These are phyloP conservation scores for Ophiostoma tasmaniense DNA, from an alignment of 2,329 filamentous ascomycete genomes.

Conservation along the genomic window DNA sequence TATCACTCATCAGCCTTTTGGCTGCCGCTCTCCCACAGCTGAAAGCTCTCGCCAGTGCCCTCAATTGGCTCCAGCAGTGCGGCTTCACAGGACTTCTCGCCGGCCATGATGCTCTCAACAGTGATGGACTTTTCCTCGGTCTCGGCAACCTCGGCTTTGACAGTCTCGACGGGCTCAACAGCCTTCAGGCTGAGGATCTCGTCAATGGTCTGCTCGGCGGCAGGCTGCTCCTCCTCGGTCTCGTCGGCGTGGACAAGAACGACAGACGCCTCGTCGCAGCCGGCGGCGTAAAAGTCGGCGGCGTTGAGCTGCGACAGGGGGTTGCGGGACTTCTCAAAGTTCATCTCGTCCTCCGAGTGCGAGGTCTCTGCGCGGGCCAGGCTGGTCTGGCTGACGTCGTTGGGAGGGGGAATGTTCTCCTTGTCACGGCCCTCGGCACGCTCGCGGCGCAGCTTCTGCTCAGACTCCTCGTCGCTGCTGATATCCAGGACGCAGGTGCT, in stretches of 20 bases:
- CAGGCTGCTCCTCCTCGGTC: conserved; percentile 9
- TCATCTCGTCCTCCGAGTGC: conserved; percentile 40
- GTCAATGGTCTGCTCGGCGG: neutral
- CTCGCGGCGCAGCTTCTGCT: conserved; percentile 44
- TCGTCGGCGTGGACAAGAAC: conserved; percentile 47
- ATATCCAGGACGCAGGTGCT: conserved; percentile 81
- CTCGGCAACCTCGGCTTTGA: neutral
- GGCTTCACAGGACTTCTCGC: conserved; percentile 33
- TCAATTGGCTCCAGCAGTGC: conserved; percentile 47
- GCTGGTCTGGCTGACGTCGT: conserved; percentile 54
- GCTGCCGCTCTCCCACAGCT: conserved; percentile 64
- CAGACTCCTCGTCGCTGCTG: conserved; percentile 73
- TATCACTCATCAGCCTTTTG: conserved; percentile 44
- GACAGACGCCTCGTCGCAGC: conserved; percentile 54
- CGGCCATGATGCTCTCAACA: conserved; percentile 33
- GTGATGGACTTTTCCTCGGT: conserved; percentile 19
- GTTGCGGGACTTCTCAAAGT: conserved; percentile 54
- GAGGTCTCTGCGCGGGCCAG: neutral
- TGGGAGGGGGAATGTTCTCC: conserved; percentile 79
- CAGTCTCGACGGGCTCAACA: conserved; percentile 17
- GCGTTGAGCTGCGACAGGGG: conserved; percentile 61
- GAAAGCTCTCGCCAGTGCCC: conserved; percentile 52
- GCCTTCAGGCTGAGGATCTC: neutral
- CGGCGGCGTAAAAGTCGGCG: conserved; percentile 58
- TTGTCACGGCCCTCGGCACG: conserved; percentile 63